Percentiles rank a stretch among this genome's conserved stretches.
Conservation (phyloP, 1,284 basidiomycete genomes). For the Moesziomyces sp. region DNA sequence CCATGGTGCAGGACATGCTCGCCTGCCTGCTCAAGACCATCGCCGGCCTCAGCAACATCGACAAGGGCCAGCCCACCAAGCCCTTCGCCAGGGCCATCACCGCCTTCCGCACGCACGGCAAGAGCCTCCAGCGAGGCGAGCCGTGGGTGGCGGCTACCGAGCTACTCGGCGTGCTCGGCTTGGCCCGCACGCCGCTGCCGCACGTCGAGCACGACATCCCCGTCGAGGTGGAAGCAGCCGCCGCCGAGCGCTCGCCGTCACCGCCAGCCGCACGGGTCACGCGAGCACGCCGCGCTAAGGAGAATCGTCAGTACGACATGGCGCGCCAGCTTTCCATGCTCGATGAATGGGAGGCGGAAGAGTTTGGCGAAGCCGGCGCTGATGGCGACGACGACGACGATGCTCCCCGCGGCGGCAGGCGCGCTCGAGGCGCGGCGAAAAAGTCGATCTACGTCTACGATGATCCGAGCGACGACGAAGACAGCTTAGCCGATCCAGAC, state of each 20-base stretch:
- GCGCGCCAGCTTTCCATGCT: slow-evolving; percentile 35
- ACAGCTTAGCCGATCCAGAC: slow-evolving; percentile 41
- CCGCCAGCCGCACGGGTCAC: slow-evolving; percentile 20
- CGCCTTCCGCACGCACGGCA: slow-evolving; percentile 33
- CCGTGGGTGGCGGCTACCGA: slow-evolving; percentile 46
- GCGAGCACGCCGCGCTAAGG: slow-evolving; percentile 29
- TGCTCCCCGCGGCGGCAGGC: slow-evolving; percentile 7
- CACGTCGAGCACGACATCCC: slow-evolving; percentile 40
- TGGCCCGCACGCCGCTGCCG: slow-evolving; percentile 15
- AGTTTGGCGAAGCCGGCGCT: slow-evolving; percentile 19
- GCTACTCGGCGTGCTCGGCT: slow-evolving; percentile 16
- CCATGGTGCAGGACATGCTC: slow-evolving; percentile 48
- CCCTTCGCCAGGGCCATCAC: slow-evolving; percentile 25
- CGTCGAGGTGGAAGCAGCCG: slow-evolving; percentile 35
- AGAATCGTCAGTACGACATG: slow-evolving; percentile 32
- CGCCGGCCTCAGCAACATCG: slow-evolving; percentile 48
- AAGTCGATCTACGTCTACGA: slow-evolving; percentile 49
- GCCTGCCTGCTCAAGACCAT: slow-evolving; percentile 44
- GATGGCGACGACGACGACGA: slow-evolving; percentile 16
- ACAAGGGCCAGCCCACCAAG: slow-evolving; percentile 44
- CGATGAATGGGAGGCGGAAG: slow-evolving; percentile 37
- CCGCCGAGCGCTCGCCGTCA: slow-evolving; percentile 33
- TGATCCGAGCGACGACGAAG: slow-evolving; percentile 30
- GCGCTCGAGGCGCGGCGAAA: slow-evolving; percentile 8
- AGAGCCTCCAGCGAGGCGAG: slow-evolving; percentile 45